Conservation (phyloP, 2,329 filamentous ascomycete genomes). For the Knufia petricola region DNA sequence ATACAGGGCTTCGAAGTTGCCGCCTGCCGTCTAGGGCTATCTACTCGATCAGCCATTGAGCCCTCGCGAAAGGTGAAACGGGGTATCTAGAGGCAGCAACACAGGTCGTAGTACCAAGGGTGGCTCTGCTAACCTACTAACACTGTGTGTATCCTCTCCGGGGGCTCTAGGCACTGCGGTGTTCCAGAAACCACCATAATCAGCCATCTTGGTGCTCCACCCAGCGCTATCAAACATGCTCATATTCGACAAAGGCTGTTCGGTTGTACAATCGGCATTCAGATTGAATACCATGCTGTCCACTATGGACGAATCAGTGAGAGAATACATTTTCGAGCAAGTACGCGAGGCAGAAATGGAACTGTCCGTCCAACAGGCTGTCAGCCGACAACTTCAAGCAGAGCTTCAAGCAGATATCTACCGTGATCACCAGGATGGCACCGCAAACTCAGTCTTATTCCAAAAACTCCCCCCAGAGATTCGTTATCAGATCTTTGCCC, state of each 20-base stretch:
- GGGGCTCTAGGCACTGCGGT: too few relatives aligned
- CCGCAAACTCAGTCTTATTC: constrained; percentile 1
- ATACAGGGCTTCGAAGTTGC: too few relatives aligned
- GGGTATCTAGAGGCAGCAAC: too few relatives aligned
- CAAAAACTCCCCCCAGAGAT: constrained; percentile 8
- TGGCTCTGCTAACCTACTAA: too few relatives aligned
- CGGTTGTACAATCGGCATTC: background rate
- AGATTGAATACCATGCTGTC: background rate
- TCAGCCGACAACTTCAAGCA: constrained; percentile 1
- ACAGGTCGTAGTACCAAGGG: too few relatives aligned
- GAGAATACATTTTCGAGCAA: background rate
- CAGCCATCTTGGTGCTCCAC: too few relatives aligned
- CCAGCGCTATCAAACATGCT: too few relatives aligned
- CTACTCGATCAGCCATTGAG: too few relatives aligned
- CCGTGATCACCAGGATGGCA: constrained; percentile 1
- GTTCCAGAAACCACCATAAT: too few relatives aligned
- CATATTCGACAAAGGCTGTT: constrained; percentile 1
- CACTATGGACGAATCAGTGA: background rate
- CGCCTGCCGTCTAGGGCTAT: too few relatives aligned
- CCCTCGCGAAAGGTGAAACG: too few relatives aligned
- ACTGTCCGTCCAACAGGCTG: constrained; percentile 1
- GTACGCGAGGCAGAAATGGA: constrained; percentile 1
- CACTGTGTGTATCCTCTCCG: too few relatives aligned
- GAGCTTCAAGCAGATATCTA: constrained; percentile 2
- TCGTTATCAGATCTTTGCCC: constrained; percentile 1